These are phyloP conservation scores for Lactarius evosmus DNA, from an alignment of 768 basidiomycete genomes.

Conservation along the genomic window DNA sequence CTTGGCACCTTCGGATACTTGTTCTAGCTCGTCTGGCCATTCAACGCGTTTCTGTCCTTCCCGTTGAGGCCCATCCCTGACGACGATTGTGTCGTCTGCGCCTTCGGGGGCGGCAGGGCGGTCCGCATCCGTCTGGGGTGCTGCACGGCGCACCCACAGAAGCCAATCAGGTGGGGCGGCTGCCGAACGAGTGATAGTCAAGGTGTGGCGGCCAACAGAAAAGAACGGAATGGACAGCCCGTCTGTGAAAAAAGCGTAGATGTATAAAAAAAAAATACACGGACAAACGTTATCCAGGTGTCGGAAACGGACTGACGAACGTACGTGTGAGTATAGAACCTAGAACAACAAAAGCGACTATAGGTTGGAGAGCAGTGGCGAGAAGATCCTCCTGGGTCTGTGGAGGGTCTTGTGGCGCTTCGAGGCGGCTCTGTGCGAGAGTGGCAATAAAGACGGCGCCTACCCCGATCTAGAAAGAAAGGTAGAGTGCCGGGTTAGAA, in stretches of 20 bases:
- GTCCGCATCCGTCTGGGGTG: conserved; percentile 3
- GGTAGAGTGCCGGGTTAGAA: neutral
- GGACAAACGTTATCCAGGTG: neutral
- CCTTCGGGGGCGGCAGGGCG: neutral
- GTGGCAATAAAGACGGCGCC: conserved; percentile 86
- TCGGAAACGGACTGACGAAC: conserved; percentile 31
- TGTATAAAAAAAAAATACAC: neutral
- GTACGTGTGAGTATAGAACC: conserved; percentile 80
- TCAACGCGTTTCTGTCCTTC: neutral
- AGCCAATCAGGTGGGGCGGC: conserved; percentile 26
- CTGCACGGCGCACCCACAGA: conserved; percentile 24
- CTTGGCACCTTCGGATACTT: neutral
- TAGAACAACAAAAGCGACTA: conserved; percentile 85
- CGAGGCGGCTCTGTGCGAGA: conserved; percentile 61
- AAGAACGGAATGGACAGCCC: conserved; percentile 53
- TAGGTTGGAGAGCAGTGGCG: conserved; percentile 69
- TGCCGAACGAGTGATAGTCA: conserved; percentile 13
- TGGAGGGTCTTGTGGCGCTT: conserved; percentile 56
- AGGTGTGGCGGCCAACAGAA: conserved; percentile 33
- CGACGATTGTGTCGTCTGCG: neutral
- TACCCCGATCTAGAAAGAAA: conserved; percentile 75
- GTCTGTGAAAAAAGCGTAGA: conserved; percentile 31
- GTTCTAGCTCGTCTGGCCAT: neutral
- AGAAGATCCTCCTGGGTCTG: conserved; percentile 67
- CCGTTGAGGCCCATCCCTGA: neutral